Evolutionary conservation across 805 yeast species (phyloP).

Genomic region (Sugiyamaella lignohabitans): DNA sequence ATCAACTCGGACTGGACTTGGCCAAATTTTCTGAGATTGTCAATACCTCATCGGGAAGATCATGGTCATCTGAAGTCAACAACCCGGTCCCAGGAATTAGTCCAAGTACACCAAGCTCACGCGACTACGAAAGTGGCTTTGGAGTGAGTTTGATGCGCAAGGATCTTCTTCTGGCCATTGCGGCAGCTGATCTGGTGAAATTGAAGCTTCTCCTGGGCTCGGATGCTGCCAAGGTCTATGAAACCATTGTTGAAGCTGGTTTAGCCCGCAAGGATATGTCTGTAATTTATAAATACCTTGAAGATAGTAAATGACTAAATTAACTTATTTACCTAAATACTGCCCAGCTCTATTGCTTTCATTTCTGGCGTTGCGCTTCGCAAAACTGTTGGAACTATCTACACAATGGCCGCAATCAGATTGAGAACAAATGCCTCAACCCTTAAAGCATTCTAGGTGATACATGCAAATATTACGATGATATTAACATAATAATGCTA

Average conservation of each 20-base stretch:
- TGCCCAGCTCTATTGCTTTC: too few relatives aligned
- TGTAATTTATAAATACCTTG: constrained; percentile 25
- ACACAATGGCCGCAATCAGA: too few relatives aligned
- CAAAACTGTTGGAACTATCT: too few relatives aligned
- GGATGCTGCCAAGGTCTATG: constrained; percentile 23
- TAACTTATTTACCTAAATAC: too few relatives aligned
- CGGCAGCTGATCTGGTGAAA: constrained; percentile 23
- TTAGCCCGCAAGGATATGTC: constrained; percentile 25
- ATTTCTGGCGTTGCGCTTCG: too few relatives aligned
- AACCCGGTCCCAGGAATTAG: constrained; percentile 47
- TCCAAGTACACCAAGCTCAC: constrained; percentile 43
- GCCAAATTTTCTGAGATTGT: constrained; percentile 43
- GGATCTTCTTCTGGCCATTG: constrained; percentile 35
- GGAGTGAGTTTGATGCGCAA: constrained; percentile 32
- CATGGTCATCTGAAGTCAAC: constrained; percentile 51
- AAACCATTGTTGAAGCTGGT: constrained; percentile 15
- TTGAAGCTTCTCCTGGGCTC: constrained; percentile 22
- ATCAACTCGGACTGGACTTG: constrained; percentile 42
- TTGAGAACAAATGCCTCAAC: too few relatives aligned
- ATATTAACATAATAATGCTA: constrained; percentile 25
- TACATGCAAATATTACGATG: not conserved
- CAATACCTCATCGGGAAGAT: constrained; percentile 46
- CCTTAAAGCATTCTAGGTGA: too few relatives aligned
- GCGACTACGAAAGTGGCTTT: constrained; percentile 44
- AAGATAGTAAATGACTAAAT: constrained; percentile 3